phyloP scores from a whole-genome alignment of 148 eudicot species.

The Camellia japonica region DNA sequence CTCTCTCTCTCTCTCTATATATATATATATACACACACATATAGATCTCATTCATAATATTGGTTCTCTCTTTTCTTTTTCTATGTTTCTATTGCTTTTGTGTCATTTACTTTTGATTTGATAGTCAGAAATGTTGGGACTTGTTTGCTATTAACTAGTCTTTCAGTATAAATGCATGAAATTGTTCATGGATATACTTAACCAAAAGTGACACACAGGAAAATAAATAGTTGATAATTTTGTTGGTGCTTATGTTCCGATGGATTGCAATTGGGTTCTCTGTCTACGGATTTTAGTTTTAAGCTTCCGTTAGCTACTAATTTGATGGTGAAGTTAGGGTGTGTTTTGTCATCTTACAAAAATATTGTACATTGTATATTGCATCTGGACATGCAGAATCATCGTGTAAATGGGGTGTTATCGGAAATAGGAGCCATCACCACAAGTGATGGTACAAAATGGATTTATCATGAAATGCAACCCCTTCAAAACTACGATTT shows the following conservation, averaged over 20 bases:
- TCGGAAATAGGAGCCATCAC: not conserved
- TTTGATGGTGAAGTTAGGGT: not conserved
- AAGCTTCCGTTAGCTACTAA: not conserved
- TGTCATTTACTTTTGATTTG: too few relatives aligned
- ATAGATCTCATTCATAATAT: not conserved
- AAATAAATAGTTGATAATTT: too few relatives aligned
- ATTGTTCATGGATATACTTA: not conserved
- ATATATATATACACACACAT: not conserved
- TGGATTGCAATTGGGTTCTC: not conserved
- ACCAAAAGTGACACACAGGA: too few relatives aligned
- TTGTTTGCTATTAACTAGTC: too few relatives aligned
- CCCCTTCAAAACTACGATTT: not conserved
- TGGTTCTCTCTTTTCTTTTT: too few relatives aligned
- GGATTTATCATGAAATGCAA: not conserved
- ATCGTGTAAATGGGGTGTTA: not conserved
- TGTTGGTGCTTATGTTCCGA: not conserved
- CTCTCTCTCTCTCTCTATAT: constrained; percentile 4
- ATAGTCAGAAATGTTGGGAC: too few relatives aligned
- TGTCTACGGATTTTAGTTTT: not conserved
- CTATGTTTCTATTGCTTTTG: too few relatives aligned
- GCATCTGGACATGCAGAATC: not conserved
- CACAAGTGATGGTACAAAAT: not conserved
- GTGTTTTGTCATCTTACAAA: not conserved
- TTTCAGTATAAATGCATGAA: not conserved
- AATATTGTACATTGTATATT: not conserved